Evolutionary conservation across 495 filamentous ascomycete genomes (phyloP), one percentile per base, ranked within the genome.

Genomic region (Hypoxylon fragiforme): DNA sequence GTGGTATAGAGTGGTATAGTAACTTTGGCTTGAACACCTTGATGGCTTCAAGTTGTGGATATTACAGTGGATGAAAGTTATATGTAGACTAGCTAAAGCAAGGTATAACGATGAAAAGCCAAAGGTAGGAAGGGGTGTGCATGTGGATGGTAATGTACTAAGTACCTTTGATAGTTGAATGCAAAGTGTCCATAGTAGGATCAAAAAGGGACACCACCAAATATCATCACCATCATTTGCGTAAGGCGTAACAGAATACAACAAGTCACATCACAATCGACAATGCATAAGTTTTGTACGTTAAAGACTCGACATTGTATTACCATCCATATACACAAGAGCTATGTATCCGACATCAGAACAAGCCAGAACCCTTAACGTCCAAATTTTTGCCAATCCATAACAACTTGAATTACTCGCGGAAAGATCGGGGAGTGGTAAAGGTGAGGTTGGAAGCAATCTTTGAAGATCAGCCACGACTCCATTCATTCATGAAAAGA

Each of bases 311-410:
- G 58, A 62, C 58, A 62, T 65, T 56, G 44, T 53, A 68, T 62
- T 68, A 65, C 44, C 55, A 54, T 52, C 62, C 61, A 68, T 62
- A 65, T 65, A 65, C 62, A 63, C 45, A 63, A 41, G 6, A 41
- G 6, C 58, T 64, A 65, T 60, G 55, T 65, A 60, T 54, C 39
- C n/a, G n/a, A n/a, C n/a, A 63, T 44, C 34, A 44, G 49, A 53
- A 65, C 53, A 65, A 64, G 60, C 64, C 62, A 64, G 49, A 57
- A 60, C 62, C 59, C 52, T 39, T 47, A 54, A 59, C 57, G 53
- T 57, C 55, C 54, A 4, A 4, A 34, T 46, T 61, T 62, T 63
- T 60, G 59, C 49, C 64, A 62, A 44, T 57, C 52, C 54, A 54
- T 50, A 61, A 55, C 54, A 6, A 16, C 43, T 55, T 28, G 9